Base-by-base conservation (phyloP, 306 rosid species). In the Glycine tomentella region DNA sequence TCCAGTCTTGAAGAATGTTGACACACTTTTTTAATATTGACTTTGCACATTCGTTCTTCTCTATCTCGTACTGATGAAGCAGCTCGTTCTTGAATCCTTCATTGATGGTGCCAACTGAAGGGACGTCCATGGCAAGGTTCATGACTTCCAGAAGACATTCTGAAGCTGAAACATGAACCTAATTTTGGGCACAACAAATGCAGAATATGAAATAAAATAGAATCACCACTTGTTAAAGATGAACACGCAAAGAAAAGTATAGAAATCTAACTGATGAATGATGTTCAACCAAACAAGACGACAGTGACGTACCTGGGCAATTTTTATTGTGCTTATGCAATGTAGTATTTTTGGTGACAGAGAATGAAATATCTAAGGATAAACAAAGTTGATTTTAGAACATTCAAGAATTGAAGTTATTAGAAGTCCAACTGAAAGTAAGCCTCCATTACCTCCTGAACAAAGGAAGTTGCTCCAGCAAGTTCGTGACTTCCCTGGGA, bases 131-230 rank as follows among this genome's bases (percentile, higher is more conserved):
- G 14, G 76, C 74, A 51, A 91, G 79, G 82, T 89, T 88, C 59
- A 85, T 16, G 84, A 92, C 80, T 84, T 87, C 95, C 78, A 93
- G 62, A 72, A 95, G 90, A 85, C 97, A 90, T 72, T 91, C 97
- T 15, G 97, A 88, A 76, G 94, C 97, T 82, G 84, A 85, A 51
- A 95, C 86, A 84, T 93, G 99, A 79, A 93, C 99, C 99, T 95
- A 74, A 14, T 84, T 80, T 77, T 80, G 80, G 48, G 25, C 77
- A 51, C 63, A 75, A n/a, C 15, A 63, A 77, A 80, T 14, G 68
- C 44, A 33, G 12, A 56, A 33, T 55, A 57, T 63, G 76, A 64
- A 73, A 72, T n/a, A 62, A 71, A 33, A 58, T 42, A 25, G 31
- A 25, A 25, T 25, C 31, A 25, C 31, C 31, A 25, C 31, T 25